Evolutionary conservation across 768 basidiomycete genomes (phyloP).

Genomic region (Boletus pseudopeckii): DNA sequence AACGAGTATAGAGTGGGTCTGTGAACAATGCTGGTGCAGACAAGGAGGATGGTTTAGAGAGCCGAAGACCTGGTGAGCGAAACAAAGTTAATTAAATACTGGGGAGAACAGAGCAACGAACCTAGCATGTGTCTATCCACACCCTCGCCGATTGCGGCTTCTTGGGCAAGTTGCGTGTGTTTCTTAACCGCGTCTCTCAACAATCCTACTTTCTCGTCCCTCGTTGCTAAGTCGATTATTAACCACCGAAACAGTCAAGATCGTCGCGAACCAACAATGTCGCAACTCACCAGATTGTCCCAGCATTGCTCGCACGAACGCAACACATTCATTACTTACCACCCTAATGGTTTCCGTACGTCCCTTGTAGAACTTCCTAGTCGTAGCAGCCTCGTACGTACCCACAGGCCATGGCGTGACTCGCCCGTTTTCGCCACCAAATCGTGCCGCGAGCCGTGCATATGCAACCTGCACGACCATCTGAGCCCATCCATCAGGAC

Average conservation of each 20-base stretch:
- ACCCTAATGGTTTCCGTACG: conserved; percentile 93
- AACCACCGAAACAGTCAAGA: background rate
- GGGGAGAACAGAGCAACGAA: conserved; percentile 27
- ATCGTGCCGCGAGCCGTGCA: conserved; percentile 54
- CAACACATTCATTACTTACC: conserved; percentile 71
- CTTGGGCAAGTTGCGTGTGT: conserved; percentile 64
- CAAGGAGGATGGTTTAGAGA: conserved; percentile 59
- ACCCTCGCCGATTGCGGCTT: conserved; percentile 65
- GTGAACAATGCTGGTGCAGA: conserved; percentile 64
- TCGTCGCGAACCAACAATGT: background rate
- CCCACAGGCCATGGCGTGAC: conserved; percentile 52
- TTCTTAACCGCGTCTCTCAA: conserved; percentile 60
- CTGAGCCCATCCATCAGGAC: conserved; percentile 94
- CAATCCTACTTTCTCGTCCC: conserved; percentile 45
- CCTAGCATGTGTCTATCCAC: conserved; percentile 89
- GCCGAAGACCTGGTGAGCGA: conserved; percentile 58
- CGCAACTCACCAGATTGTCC: conserved; percentile 36
- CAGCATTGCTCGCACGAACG: conserved; percentile 76
- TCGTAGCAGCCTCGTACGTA: conserved; percentile 94
- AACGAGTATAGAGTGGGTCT: conserved; percentile 70
- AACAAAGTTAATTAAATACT: background rate
- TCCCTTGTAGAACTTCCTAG: conserved; percentile 84
- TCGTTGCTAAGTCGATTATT: conserved; percentile 15
- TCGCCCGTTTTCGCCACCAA: conserved; percentile 17
- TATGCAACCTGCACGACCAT: conserved; percentile 91